These are phyloP conservation scores for Stereocaulon alpinum DNA, from an alignment of 495 filamentous ascomycete species.

Conservation along the genomic window DNA sequence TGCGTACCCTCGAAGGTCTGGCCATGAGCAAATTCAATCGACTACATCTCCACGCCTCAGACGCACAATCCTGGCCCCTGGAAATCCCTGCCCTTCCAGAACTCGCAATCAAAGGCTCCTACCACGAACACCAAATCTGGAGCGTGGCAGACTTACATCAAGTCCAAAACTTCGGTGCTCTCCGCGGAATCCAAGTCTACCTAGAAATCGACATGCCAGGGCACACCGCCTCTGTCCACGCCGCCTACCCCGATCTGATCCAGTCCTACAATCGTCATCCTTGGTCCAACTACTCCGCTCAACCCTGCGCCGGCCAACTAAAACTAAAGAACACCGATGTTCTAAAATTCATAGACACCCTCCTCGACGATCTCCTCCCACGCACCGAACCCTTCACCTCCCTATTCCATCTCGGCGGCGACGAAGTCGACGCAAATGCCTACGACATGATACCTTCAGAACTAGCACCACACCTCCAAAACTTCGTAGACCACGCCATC, in stretches of 20 bases:
- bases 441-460: constrained; percentile 61
- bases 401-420: constrained; percentile 77
- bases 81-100: constrained; percentile 62
- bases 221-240: constrained; percentile 55
- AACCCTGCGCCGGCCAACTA: constrained; percentile 67
- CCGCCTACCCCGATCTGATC: constrained; percentile 60
- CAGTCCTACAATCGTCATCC: constrained; percentile 57
- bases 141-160: constrained; percentile 45
- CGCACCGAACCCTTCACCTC: constrained; percentile 51
- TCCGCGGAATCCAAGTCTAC: constrained; percentile 59
- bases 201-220: constrained; percentile 76
- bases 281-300: constrained; percentile 55
- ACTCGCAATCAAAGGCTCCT: constrained; percentile 57
- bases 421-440: constrained; percentile 66
- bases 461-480: constrained; percentile 58
- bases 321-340: constrained; percentile 61
- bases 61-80: constrained; percentile 74
- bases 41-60: constrained; percentile 67
- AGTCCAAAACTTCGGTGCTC: constrained; percentile 54
- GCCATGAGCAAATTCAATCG: constrained; percentile 70
- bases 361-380: constrained; percentile 62
- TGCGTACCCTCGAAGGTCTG: constrained; percentile 59
- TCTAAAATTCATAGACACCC: constrained; percentile 50
- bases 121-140: constrained; percentile 50
- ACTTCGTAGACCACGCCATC: constrained; percentile 55